Conservation (phyloP, 1,284 basidiomycete species). For the Ceratobasidium sp. region DNA sequence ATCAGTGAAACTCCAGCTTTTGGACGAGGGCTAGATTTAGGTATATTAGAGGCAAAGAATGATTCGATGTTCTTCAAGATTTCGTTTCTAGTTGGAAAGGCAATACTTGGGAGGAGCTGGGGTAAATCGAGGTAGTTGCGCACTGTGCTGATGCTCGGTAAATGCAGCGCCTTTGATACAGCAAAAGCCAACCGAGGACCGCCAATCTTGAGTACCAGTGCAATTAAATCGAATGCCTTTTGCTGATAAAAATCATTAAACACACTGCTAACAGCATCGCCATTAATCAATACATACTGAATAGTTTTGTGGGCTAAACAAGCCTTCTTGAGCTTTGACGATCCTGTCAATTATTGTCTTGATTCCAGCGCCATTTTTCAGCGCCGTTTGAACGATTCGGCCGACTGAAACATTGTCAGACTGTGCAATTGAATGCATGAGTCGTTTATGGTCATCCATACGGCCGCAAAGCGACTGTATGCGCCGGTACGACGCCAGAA, state of each 20-base stretch:
- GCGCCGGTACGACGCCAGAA: background rate
- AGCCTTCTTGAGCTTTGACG: background rate
- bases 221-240: background rate
- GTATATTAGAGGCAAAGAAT: background rate
- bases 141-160: background rate
- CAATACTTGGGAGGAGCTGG: background rate
- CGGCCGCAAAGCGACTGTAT: background rate
- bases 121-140: background rate
- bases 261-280: background rate
- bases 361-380: background rate
- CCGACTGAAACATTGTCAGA: background rate
- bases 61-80: background rate
- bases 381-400: background rate
- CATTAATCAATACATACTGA: background rate
- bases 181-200: constrained; percentile 8
- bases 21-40: background rate
- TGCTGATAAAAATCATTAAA: background rate
- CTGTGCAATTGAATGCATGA: background rate
- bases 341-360: background rate
- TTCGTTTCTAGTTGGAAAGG: background rate
- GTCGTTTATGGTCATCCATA: constrained; percentile 2
- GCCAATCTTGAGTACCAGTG: background rate
- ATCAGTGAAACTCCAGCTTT: background rate
- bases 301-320: background rate
- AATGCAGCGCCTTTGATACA: background rate